These are phyloP conservation scores for Cystobasidiopsis lactophilus DNA, from an alignment of 768 basidiomycete species.

Conservation along the genomic window DNA sequence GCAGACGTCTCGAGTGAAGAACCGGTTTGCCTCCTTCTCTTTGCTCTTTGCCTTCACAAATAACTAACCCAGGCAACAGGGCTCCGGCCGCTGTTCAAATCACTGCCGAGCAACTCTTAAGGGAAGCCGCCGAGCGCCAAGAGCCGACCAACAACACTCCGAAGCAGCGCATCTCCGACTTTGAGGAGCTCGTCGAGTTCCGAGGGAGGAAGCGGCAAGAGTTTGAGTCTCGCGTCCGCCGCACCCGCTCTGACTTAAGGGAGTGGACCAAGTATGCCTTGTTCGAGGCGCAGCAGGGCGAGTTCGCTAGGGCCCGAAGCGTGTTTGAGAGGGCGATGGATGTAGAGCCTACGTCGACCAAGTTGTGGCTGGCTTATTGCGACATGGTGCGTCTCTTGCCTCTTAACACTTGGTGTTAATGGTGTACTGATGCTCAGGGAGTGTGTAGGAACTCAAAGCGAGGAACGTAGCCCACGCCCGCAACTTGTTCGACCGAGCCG, in stretches of 20 bases:
- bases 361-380: conserved; percentile 81
- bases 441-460: conserved; percentile 55
- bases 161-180: conserved; percentile 85
- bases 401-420: too few species aligned
- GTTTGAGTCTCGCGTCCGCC: conserved; percentile 51
- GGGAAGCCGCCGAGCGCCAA: conserved; percentile 96
- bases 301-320: conserved; percentile 74
- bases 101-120: conserved; percentile 89
- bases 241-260: conserved; percentile 25
- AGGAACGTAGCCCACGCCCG: conserved; percentile 93
- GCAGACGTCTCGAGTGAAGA: too few species aligned
- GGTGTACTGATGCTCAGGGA: background rate
- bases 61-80: too few species aligned
- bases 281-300: conserved; percentile 78
- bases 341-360: conserved; percentile 70
- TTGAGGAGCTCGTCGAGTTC: conserved; percentile 61
- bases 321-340: conserved; percentile 93
- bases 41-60: too few species aligned
- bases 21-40: too few species aligned
- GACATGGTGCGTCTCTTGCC: conserved; percentile 39
- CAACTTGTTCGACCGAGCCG: conserved; percentile 89
- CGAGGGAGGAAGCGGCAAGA: conserved; percentile 67
- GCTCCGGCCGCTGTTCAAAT: conserved; percentile 35
- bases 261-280: conserved; percentile 34
- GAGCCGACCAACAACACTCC: conserved; percentile 79